Evolutionary conservation across 1,284 basidiomycete species (phyloP).

Genomic region (Vanrija sp.): DNA sequence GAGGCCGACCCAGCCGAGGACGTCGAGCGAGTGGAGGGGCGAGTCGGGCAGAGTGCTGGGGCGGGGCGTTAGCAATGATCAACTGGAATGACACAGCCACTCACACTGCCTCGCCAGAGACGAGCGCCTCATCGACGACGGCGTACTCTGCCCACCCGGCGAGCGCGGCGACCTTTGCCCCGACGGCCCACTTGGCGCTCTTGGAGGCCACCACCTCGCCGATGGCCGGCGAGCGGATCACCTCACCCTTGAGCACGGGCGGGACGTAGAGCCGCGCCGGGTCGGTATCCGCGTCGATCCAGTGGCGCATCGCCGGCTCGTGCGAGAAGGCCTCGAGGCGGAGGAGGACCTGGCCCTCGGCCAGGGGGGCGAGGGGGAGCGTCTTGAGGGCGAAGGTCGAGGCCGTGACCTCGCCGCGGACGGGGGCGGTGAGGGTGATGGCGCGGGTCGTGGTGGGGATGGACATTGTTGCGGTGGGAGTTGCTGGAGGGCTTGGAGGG

Average conservation of each 20-base stretch:
- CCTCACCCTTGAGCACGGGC: conserved; percentile 21
- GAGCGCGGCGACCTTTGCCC: conserved; percentile 9
- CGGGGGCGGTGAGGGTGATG: too few relatives aligned
- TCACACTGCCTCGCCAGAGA: neutral
- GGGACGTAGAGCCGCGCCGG: conserved; percentile 19
- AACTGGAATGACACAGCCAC: neutral
- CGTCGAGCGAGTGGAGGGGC: conserved; percentile 10
- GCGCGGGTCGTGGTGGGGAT: too few relatives aligned
- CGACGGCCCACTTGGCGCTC: conserved; percentile 7
- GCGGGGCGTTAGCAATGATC: neutral
- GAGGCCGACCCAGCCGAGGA: conserved; percentile 12
- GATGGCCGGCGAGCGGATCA: conserved; percentile 7
- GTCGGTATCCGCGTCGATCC: conserved; percentile 20
- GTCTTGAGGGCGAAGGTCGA: too few relatives aligned
- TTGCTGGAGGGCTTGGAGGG: neutral
- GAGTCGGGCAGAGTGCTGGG: conserved; percentile 4
- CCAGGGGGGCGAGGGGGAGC: too few relatives aligned
- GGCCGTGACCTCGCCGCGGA: too few relatives aligned
- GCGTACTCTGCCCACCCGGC: conserved; percentile 18
- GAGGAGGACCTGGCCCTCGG: conserved; percentile 24
- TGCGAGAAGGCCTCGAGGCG: conserved; percentile 23
- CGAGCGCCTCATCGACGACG: conserved; percentile 15
- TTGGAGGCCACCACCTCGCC: conserved; percentile 15
- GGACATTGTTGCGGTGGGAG: neutral
- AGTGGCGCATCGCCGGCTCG: conserved; percentile 29